Percentiles rank a stretch among this genome's conserved stretches.
phyloP scores from a whole-genome alignment of 148 eudicot genomes.

The Rhododendron kiyosumense region DNA sequence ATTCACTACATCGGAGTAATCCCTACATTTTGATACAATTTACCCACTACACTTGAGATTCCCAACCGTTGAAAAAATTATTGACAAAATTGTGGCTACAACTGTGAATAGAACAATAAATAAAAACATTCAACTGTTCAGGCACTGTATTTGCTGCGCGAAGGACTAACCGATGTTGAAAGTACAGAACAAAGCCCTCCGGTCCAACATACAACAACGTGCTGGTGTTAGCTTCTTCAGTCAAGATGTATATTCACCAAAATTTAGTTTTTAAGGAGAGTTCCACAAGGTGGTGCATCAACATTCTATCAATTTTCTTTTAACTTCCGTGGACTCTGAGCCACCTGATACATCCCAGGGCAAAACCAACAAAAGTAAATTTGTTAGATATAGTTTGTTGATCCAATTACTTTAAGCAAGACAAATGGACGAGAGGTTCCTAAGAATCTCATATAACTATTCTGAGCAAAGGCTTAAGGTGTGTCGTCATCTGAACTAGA shows the following conservation, averaged over 20 bases:
- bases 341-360: background rate
- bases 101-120: background rate
- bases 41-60: background rate
- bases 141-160: background rate
- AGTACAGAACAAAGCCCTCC: background rate
- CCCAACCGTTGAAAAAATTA: background rate
- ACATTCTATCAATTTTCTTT: background rate
- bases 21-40: background rate
- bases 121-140: background rate
- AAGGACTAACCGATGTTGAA: background rate
- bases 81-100: constrained; percentile 6
- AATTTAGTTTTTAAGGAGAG: background rate
- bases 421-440: background rate
- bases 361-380: background rate
- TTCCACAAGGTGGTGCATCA: background rate
- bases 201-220: constrained; percentile 1
- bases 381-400: background rate
- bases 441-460: constrained; percentile 3
- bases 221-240: constrained; percentile 3
- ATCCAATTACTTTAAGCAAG: background rate
- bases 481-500: constrained; percentile 73
- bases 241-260: background rate
- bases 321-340: background rate
- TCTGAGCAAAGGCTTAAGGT: background rate
- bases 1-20: background rate